Evolutionary conservation across 2,329 filamentous ascomycete species (phyloP).

Genomic region (Septoria linicola): DNA sequence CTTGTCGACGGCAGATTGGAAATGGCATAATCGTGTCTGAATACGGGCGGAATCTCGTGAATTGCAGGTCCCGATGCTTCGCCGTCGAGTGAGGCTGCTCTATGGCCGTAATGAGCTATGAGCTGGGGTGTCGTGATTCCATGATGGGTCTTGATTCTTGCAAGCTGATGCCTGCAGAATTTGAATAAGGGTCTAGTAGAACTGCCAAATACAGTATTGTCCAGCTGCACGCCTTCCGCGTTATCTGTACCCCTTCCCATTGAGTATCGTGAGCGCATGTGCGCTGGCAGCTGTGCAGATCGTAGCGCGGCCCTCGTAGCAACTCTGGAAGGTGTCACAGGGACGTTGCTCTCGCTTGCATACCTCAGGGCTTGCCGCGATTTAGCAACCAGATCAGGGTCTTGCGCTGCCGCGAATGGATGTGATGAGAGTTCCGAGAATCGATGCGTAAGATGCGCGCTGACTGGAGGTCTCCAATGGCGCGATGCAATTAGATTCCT

Average conservation of each 20-base stretch:
- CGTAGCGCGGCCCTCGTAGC: constrained; percentile 21
- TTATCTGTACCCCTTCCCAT: not conserved
- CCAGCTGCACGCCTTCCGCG: not conserved
- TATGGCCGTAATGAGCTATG: constrained; percentile 1
- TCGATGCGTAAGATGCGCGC: constrained; percentile 32
- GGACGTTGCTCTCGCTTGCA: constrained; percentile 26
- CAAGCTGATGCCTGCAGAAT: constrained; percentile 21
- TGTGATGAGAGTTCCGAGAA: constrained; percentile 27
- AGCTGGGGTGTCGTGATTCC: constrained; percentile 1
- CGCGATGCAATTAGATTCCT: constrained; percentile 1
- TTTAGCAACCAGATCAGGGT: constrained; percentile 7
- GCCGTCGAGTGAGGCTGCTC: constrained; percentile 13
- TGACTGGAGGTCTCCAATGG: constrained; percentile 36
- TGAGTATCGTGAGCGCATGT: not conserved
- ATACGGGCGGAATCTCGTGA: constrained; percentile 7
- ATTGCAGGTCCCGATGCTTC: constrained; percentile 3
- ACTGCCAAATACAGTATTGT: not conserved
- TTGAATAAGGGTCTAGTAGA: not conserved
- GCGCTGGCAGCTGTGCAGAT: constrained; percentile 20
- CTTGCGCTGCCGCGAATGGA: constrained; percentile 28
- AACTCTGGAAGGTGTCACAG: constrained; percentile 26
- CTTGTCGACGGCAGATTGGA: not conserved
- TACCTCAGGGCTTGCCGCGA: constrained; percentile 28
- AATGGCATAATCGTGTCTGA: constrained; percentile 7
- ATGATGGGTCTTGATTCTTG: constrained; percentile 6